phyloP scores from a whole-genome alignment of 257 asterid genomes.

The Lycium barbarum region DNA sequence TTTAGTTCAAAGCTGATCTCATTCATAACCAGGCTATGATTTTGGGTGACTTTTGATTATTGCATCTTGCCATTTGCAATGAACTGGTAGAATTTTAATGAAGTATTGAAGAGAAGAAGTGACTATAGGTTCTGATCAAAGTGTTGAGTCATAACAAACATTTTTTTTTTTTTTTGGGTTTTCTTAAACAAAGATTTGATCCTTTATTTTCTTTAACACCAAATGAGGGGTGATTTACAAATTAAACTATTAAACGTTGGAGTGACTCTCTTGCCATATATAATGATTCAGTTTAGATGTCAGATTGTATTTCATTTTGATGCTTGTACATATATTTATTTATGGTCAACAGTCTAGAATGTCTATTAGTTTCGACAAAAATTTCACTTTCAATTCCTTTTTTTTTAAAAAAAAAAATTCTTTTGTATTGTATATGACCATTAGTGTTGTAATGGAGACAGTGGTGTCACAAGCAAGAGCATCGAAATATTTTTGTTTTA shows the following conservation, averaged over 20 bases:
- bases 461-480: too few species aligned
- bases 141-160: too few species aligned
- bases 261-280: background rate
- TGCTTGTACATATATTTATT: background rate
- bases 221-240: too few species aligned
- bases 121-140: too few species aligned
- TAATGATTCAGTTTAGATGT: background rate
- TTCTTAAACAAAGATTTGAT: too few species aligned
- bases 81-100: too few species aligned
- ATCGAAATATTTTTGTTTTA: background rate
- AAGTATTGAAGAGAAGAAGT: too few species aligned
- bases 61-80: background rate
- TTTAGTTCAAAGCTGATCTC: background rate
- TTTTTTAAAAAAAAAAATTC: too few species aligned
- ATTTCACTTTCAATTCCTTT: background rate
- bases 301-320: background rate
- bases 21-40: background rate
- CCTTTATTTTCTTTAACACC: too few species aligned
- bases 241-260: too few species aligned
- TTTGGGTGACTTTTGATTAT: background rate
- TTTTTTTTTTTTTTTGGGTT: too few species aligned
- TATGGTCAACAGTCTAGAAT: slow-evolving; percentile 5
- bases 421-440: background rate
- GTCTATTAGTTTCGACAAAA: background rate
- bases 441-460: background rate